These are phyloP conservation scores for Elaeagnus macrophylla DNA, from an alignment of 306 rosid genomes.

Conservation along the genomic window DNA sequence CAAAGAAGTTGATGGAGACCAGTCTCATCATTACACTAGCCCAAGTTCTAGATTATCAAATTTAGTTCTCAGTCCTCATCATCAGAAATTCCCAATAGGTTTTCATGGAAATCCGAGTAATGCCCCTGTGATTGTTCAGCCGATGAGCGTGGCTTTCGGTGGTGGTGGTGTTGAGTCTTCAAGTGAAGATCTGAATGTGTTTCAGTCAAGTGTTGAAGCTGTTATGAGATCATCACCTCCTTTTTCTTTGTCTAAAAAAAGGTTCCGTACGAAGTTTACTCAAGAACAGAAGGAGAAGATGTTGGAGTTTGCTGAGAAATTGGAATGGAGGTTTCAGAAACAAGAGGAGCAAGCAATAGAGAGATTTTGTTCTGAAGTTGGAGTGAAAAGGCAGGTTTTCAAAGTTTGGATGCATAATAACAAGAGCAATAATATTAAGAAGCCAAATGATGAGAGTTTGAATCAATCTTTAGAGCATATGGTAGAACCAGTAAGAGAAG, in stretches of 20 bases:
- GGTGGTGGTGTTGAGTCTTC: constrained; percentile 33
- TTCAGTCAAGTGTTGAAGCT: constrained; percentile 19
- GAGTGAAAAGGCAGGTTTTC: constrained; percentile 38
- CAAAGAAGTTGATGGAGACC: constrained; percentile 45
- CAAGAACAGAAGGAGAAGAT: constrained; percentile 38
- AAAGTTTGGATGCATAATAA: constrained; percentile 57
- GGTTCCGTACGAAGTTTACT: constrained; percentile 41
- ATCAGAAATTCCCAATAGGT: constrained; percentile 31
- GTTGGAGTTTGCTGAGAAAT: constrained; percentile 44
- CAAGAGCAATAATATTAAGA: constrained; percentile 30
- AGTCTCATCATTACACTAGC: constrained; percentile 15
- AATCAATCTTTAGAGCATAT: constrained; percentile 10
- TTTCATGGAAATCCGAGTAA: constrained; percentile 15
- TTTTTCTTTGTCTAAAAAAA: constrained; percentile 28
- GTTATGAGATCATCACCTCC: constrained; percentile 6
- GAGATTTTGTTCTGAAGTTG: constrained; percentile 38
- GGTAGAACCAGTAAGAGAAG: too few relatives aligned
- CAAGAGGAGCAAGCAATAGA: constrained; percentile 41
- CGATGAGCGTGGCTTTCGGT: constrained; percentile 44
- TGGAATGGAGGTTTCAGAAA: constrained; percentile 46
- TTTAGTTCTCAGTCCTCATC: constrained; percentile 28
- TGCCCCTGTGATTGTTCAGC: constrained; percentile 28
- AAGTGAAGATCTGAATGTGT: constrained; percentile 40
- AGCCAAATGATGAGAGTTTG: background rate
- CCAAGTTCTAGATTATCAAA: constrained; percentile 25